Evolutionary conservation across 1,284 basidiomycete genomes (phyloP).

Genomic region (Cystobasidium sp.): DNA sequence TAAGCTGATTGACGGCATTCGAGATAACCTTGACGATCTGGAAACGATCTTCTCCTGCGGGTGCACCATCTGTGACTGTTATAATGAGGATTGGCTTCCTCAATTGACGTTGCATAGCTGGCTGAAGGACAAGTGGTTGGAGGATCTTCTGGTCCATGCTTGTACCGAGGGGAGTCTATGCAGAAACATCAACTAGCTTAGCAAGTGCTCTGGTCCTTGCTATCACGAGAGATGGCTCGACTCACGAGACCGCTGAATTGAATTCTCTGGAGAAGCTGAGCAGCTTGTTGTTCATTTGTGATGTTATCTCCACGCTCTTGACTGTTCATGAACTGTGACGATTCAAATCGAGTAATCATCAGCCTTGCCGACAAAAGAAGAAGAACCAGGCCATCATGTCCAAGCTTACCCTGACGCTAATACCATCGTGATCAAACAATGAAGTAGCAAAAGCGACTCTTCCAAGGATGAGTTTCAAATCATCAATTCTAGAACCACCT

Average conservation of each 20-base stretch:
- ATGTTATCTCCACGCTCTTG: conserved; percentile 60
- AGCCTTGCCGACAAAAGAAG: not conserved
- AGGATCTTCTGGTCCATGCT: conserved; percentile 59
- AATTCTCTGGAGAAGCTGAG: conserved; percentile 58
- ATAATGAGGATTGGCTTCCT: conserved; percentile 61
- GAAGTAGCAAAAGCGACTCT: conserved; percentile 58
- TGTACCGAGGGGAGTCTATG: conserved; percentile 55
- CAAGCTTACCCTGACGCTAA: conserved; percentile 50
- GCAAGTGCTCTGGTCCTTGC: no score
- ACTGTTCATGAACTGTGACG: conserved; percentile 60
- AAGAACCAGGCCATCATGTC: not conserved
- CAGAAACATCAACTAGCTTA: no score
- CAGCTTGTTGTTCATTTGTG: conserved; percentile 57
- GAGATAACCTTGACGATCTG: conserved; percentile 58
- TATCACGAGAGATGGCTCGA: no score
- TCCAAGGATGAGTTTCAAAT: conserved; percentile 57
- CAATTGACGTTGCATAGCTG: conserved; percentile 56
- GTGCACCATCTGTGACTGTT: conserved; percentile 50
- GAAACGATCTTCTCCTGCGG: conserved; percentile 57
- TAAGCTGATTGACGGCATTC: conserved; percentile 56
- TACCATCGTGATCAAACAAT: conserved; percentile 61
- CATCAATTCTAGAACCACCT: conserved; percentile 52
- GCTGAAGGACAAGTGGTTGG: conserved; percentile 59
- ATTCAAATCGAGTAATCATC: not conserved
- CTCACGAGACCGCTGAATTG: conserved; percentile 58